Evolutionary conservation across 768 basidiomycete genomes (phyloP), one percentile per base, ranked within the genome.

Genomic region (Kwoniella sp.): DNA sequence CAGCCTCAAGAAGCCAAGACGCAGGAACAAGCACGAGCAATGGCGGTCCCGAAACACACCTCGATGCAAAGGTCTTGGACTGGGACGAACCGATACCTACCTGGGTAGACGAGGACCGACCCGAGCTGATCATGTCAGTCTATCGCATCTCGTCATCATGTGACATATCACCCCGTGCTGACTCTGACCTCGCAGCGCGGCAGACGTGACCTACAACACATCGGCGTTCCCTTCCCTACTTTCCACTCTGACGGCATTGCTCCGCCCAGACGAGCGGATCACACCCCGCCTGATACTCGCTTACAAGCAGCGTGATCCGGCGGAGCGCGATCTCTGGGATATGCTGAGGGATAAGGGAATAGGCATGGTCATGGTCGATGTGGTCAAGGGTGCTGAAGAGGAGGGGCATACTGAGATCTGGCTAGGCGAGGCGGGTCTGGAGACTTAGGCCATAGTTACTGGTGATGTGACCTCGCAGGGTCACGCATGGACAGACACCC

Each of bases 121-220:
- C 64, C 2, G 83, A 89, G 64, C 75, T 81, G 31, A 81, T 93
- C 46, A 70, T 89, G 87, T 88, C 71, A 53, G 85, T 78, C 9
- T n/a, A 15, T 22, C 9, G 33, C 17, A 34, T 8, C 17, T 5
- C 27, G 4, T 17, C 29, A 4, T 11, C 29, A 47, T 28, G 2
- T n/a, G n/a, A n/a, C n/a, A n/a, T 19, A 33, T 33, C 8, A 19
- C 9, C 38, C 38, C n/a, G n/a, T n/a, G 32, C 32, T 33, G 32
- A 33, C n/a, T n/a, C 41, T 53, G 37, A 59, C 22, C 22, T 17
- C 19, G n/a, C 34, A 91, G 89, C 37, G 89, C 92, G 83, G 87
- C 89, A 11, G 91, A 95, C 63, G 88, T 92, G 7, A 85, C 89
- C 1, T 93, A 92, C 77, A 93, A 93, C 75, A 88, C 87, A 0